Base-by-base conservation (phyloP, 805 yeast species). In the Ogataea henricii region DNA sequence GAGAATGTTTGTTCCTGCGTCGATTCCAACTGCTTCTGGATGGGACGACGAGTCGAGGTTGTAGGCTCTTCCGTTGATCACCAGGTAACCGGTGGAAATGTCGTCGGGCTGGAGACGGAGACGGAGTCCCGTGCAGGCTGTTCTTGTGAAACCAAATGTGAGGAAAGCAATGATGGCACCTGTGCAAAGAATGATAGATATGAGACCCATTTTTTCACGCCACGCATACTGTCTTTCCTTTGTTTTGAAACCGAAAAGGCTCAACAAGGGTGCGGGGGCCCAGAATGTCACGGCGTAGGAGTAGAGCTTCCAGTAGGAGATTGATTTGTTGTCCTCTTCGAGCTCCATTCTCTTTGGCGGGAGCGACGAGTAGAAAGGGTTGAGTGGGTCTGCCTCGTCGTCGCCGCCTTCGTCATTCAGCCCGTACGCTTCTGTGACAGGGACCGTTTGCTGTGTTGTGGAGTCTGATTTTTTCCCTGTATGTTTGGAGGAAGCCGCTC, bases 171-270 rank as follows among this genome's bases (percentile, higher is more conserved):
- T 86, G 44, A 86, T 65, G 0, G 88, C 81, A 46, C 94, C 97
- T 39, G 87, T 69, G 56, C 78, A 77, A 16, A 85, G 54, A 57
- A 92, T 90, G 46, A 90, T 75, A 1, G 94, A 77, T 37, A 92
- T 73, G 37, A 94, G 74, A 1, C 89, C 98, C 46, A 91, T 86
- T 63, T 92, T 92, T 62, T 94, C 99, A 62, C 99, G 79, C 99
- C 99, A 94, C 0, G 98, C 98, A 73, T 82, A 81, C 64, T 91
- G 97, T 50, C 96, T 81, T 37, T 83, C 91, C 56, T 82, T 81
- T 17, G 86, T 82, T 27, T 78, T 77, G 77, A 92, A 77, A 2
- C 98, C 98, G 67, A 81, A 86, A 37, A 87, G 65, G 37, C 70
- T 71, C 58, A 90, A 68, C 27, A 89, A 53, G 0, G 90, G 84